Percentiles rank a stretch among this genome's conserved stretches.
Conservation (phyloP, 352 stramenopile genomes). For the Phytophthora tentaculata region DNA sequence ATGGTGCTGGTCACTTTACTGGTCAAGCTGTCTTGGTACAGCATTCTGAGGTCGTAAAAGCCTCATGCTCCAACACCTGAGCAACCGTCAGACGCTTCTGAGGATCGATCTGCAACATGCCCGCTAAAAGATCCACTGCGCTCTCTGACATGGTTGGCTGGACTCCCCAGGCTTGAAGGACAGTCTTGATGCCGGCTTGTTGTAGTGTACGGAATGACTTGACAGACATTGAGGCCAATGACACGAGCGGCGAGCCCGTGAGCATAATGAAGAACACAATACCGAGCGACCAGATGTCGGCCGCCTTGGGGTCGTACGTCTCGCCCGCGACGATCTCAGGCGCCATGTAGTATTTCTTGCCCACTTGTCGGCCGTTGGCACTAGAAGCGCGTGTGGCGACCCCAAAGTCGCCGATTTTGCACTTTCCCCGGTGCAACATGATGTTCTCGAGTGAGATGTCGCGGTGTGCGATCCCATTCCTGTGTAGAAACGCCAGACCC, state of each 20-base stretch:
- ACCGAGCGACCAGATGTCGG: slow-evolving; percentile 70
- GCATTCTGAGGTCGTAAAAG: slow-evolving; percentile 6
- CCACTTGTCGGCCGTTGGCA: slow-evolving; percentile 31
- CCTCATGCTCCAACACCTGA: slow-evolving; percentile 26
- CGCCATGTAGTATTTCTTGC: slow-evolving; percentile 68
- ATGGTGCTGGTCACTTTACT: slow-evolving; percentile 10
- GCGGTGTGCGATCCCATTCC: slow-evolving; percentile 41
- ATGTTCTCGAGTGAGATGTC: slow-evolving; percentile 57
- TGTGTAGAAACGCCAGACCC: slow-evolving; percentile 42
- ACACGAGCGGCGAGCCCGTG: slow-evolving; percentile 55
- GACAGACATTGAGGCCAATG: slow-evolving; percentile 35
- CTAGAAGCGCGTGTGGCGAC: slow-evolving; percentile 34
- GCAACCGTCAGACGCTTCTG: slow-evolving; percentile 33
- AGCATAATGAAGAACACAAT: slow-evolving; percentile 78
- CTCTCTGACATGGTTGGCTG: slow-evolving; percentile 22
- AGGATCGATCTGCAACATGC: slow-evolving; percentile 39
- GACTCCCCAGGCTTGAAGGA: slow-evolving; percentile 43
- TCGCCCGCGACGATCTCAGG: slow-evolving; percentile 47
- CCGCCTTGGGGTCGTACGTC: slow-evolving; percentile 46
- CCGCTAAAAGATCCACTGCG: slow-evolving; percentile 29
- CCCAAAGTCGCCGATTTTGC: slow-evolving; percentile 57
- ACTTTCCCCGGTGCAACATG: slow-evolving; percentile 41
- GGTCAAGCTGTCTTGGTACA: slow-evolving; percentile 4
- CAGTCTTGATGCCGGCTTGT: slow-evolving; percentile 29
- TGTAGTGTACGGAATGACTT: slow-evolving; percentile 40